Percentiles rank a stretch among this genome's conserved stretches.
Evolutionary conservation across 2,329 filamentous ascomycete genomes (phyloP).

Genomic region (Chaetomium olivaceum): DNA sequence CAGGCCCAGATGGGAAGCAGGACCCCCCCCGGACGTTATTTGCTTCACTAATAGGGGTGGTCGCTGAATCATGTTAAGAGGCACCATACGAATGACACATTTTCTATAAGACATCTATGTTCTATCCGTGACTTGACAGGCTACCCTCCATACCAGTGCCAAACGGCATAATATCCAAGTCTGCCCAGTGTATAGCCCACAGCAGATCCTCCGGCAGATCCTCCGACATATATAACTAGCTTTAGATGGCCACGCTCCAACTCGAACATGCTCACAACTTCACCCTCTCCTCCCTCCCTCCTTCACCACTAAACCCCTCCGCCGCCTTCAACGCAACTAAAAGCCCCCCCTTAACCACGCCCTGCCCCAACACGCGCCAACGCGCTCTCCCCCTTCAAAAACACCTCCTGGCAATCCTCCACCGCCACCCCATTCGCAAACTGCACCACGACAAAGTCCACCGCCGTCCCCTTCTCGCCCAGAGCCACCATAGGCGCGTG

Average conservation of each 20-base stretch:
- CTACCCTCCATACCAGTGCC: not conserved
- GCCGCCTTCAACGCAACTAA: conserved; percentile 11
- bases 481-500: conserved; percentile 95
- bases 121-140: not conserved
- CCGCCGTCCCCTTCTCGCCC: conserved; percentile 55
- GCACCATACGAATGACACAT: not conserved
- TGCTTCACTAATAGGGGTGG: conserved; percentile 12
- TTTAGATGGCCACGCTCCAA: not conserved
- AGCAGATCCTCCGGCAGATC: not conserved
- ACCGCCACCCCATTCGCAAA: conserved; percentile 77
- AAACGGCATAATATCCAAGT: not conserved
- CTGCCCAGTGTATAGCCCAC: not conserved
- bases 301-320: not conserved
- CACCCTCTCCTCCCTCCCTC: not conserved
- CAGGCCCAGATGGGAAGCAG: no score
- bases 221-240: not conserved
- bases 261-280: not conserved
- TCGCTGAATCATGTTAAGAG: not conserved
- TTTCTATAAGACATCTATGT: not conserved
- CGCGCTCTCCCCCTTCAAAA: conserved; percentile 24
- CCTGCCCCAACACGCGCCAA: not conserved
- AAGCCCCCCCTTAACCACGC: not conserved
- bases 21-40: not conserved
- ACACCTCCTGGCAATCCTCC: conserved; percentile 87
- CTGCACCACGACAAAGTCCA: conserved; percentile 90